phyloP scores from a whole-genome alignment of 2,329 filamentous ascomycete species.

The Apiospora kogelbergensis region DNA sequence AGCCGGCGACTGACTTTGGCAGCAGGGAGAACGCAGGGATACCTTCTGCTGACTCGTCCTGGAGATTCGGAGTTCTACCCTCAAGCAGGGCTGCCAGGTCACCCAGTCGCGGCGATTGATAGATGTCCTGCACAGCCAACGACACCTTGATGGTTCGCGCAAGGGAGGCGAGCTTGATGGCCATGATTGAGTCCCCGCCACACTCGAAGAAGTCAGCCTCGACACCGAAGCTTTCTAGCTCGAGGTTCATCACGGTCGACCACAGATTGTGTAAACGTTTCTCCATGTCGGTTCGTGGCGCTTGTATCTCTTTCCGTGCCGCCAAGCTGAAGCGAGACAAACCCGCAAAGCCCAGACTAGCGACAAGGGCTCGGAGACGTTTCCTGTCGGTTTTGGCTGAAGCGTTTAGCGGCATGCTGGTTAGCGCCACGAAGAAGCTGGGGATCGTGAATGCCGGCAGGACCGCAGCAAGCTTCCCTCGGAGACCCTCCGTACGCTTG shows the following conservation, averaged over 20 bases:
- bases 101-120: background rate
- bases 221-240: background rate
- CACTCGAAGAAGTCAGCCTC: slow-evolving; percentile 30
- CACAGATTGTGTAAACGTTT: background rate
- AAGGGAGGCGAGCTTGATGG: slow-evolving; percentile 43
- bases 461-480: background rate
- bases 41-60: background rate
- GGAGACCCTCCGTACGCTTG: background rate
- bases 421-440: slow-evolving; percentile 13
- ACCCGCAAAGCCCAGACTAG: background rate
- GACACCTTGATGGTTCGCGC: slow-evolving; percentile 8
- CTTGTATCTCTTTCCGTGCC: background rate
- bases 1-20: background rate
- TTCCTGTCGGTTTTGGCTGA: slow-evolving; percentile 15
- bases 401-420: slow-evolving; percentile 12
- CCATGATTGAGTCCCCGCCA: slow-evolving; percentile 31
- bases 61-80: background rate
- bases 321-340: background rate
- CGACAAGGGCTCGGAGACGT: background rate
- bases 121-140: background rate
- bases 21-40: background rate
- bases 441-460: slow-evolving; percentile 16
- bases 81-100: background rate
- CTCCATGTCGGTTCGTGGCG: background rate
- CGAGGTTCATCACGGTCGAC: background rate